Evolutionary conservation across 306 rosid species (phyloP).

Genomic region (Cucumis melo): DNA sequence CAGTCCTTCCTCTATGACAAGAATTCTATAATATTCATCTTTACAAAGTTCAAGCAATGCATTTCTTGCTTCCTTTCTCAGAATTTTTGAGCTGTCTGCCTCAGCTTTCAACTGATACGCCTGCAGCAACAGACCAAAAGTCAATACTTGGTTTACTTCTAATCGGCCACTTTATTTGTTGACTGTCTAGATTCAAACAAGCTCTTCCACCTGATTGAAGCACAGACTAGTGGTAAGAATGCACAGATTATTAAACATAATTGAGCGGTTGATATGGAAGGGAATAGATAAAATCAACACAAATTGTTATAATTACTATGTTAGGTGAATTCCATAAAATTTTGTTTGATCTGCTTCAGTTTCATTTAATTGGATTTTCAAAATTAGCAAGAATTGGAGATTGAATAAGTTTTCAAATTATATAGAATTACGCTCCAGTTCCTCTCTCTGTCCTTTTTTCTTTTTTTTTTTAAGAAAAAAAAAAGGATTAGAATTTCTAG

Average conservation of each 20-base stretch:
- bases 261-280: neutral
- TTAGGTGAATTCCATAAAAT: neutral
- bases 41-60: constrained; percentile 64
- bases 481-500: neutral
- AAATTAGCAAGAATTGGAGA: neutral
- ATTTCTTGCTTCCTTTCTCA: constrained; percentile 70
- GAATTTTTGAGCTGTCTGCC: constrained; percentile 38
- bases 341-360: neutral
- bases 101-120: constrained; percentile 39
- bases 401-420: neutral
- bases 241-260: neutral
- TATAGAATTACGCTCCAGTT: neutral
- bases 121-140: constrained; percentile 25
- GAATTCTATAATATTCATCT: constrained; percentile 59
- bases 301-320: too few species aligned
- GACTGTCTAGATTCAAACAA: neutral
- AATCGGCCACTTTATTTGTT: neutral
- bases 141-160: neutral
- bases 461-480: neutral
- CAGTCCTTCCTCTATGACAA: constrained; percentile 78
- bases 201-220: neutral
- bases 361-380: neutral
- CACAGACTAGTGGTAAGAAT: neutral
- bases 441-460: neutral
- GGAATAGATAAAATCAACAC: neutral